Evolutionary conservation across 163 green algal genomes (phyloP), one percentile per base, ranked within the genome.

Genomic region (Scenedesmus sp.): DNA sequence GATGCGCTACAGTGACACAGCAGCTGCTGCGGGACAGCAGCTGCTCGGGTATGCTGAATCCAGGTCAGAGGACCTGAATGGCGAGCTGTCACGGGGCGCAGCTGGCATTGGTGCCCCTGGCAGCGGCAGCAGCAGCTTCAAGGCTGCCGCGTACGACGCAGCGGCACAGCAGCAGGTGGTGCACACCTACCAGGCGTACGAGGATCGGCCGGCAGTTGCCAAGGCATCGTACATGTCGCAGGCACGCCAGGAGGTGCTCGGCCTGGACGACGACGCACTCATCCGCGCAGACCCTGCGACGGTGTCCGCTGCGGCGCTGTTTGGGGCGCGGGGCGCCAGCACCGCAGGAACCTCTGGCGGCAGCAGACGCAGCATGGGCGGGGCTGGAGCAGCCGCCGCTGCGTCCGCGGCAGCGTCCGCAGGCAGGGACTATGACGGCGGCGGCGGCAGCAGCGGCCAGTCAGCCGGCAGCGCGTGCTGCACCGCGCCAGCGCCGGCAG

Each of bases 191-290:
- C 91, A 96, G 79, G 93, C 90, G 0, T 97, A 97, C 51, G 96
- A 97, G 53, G 95, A 97, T 3, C 90, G 96, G 18, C 95, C 94
- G 16, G 95, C 94, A 13, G 68, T 92, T 35, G 96, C 93, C 81
- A 93, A 82, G 92, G 95, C 24, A 80, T 78, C 15, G 94, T 95
- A 81, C 43, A 24, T 88, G 12, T 44, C 56, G 53, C 37, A n/a
- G 46, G 42, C 65, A 40, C 33, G 68, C 4, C 44, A 78, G 16
- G 70, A 33, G 1, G 3, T 90, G 22, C 7, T 26, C 12, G 76
- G 59, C 51, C 22, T 90, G 49, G 87, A 87, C 43, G 87, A 82
- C 30, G 87, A 70, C 24, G 42, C 35, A 9, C 87, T 91, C n/a
- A 86, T 87, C 56, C 70, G 76, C 6, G 87, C 87, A 33, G 87